These are phyloP conservation scores for Phalaenopsis hybrid DNA, from an alignment of 116 monocot species.

Conservation along the genomic window DNA sequence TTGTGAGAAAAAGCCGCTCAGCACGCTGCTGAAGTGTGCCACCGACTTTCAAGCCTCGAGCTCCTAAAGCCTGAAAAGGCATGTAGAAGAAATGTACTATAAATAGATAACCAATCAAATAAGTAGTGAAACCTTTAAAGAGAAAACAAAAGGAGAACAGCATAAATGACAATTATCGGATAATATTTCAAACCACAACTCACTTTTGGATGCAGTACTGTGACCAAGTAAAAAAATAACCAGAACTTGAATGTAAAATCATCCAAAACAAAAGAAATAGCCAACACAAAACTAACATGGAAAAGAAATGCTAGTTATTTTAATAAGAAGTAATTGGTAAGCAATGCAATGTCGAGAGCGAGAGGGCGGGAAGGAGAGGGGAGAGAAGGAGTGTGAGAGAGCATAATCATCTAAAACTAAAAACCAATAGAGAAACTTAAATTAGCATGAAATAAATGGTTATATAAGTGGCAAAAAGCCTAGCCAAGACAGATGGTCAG, in stretches of 20 bases:
- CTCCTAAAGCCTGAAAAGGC: constrained; percentile 61
- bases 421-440: not conserved
- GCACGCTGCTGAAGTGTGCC: constrained; percentile 89
- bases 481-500: not conserved
- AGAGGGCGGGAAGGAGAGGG: too few species aligned
- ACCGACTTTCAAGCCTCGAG: constrained; percentile 73
- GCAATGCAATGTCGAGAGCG: not conserved
- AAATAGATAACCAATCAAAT: not conserved
- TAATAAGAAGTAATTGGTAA: not conserved
- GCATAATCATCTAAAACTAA: not conserved
- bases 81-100: not conserved
- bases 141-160: not conserved
- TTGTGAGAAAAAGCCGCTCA: constrained; percentile 73
- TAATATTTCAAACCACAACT: not conserved
- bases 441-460: not conserved
- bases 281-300: not conserved
- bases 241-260: not conserved
- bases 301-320: not conserved
- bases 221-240: not conserved
- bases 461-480: not conserved
- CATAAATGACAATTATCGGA: not conserved
- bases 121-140: not conserved
- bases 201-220: not conserved
- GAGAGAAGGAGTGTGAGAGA: not conserved
- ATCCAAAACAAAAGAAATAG: not conserved